phyloP scores from a whole-genome alignment of 2,329 filamentous ascomycete species.

The Colletotrichum echinochloae region DNA sequence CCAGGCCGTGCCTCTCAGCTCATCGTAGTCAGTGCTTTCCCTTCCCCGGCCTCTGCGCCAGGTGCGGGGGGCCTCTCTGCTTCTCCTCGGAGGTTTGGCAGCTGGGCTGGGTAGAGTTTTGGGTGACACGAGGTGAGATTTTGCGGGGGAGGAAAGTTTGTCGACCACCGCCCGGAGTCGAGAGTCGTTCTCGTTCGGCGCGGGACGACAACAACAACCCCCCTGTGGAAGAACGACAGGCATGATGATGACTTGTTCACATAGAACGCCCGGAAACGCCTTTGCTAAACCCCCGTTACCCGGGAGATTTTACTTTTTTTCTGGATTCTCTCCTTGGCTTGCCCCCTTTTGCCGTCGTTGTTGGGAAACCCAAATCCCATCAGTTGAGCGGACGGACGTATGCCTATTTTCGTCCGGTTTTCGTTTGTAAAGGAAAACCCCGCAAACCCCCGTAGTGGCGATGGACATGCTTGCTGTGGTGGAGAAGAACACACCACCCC shows the following conservation, averaged over 20 bases:
- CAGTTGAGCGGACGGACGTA: background rate
- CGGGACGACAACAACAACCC: background rate
- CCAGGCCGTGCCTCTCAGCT: background rate
- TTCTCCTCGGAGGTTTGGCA: background rate
- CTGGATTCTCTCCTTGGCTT: background rate
- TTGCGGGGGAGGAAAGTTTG: constrained; percentile 12
- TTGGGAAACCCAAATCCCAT: background rate
- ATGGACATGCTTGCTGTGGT: constrained; percentile 10
- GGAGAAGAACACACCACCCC: background rate
- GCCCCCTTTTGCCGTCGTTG: background rate
- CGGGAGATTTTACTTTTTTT: background rate
- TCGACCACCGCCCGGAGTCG: background rate
- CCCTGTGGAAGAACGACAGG: background rate
- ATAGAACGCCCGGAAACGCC: background rate
- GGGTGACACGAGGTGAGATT: constrained; percentile 2
- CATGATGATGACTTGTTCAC: background rate
- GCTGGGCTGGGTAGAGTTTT: background rate
- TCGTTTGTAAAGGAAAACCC: background rate
- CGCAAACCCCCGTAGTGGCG: constrained; percentile 1
- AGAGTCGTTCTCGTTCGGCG: background rate
- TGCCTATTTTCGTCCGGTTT: background rate
- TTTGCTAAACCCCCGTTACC: background rate
- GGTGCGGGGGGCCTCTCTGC: background rate
- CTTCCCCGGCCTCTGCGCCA: background rate
- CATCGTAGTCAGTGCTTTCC: background rate